Base-by-base conservation (phyloP, 768 basidiomycete genomes). In the Leucosporidium creatinivorum region DNA sequence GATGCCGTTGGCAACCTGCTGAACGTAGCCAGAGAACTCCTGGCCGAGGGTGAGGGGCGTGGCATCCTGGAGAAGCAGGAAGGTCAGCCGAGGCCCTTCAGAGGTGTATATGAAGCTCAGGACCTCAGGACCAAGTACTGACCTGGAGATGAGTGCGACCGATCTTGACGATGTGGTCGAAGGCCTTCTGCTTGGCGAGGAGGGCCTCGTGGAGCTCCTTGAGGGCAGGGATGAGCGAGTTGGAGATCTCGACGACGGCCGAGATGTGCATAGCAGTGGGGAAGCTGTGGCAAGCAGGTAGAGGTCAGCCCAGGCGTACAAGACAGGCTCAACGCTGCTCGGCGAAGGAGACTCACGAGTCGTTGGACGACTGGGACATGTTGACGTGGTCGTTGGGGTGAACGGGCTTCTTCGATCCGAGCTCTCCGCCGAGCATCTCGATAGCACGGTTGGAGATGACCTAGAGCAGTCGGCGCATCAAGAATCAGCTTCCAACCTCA, bases 351-450 rank as follows among this genome's bases (percentile, higher is more conserved):
- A 82, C 88, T 75, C 78, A 92, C 91, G 93, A 93, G 80, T 99
- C 96, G 76, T 99, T 99, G 76, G 91, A 93, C 72, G 91, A 94
- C 79, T 98, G 94, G 78, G 91, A 92, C 89, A 89, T 94, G 82
- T 99, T 99, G 75, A 97, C 93, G 80, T 99, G 96, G 77, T 99
- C 96, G 79, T 99, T 99, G 48, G 96, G 96, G 78, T 99, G 96
- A 2, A 99, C 93, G 13, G 96, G 96, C 75, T 83, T 91, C 83
- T 98, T 99, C 56, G 89, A 91, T 44, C 96, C 96, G 65, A 97
- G 82, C 80, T 93, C 84, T 23, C 96, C 96, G 10, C 96, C 96
- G 68, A 98, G 86, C 69, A 96, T 81, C 81, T 99, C 92, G 76
- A 98, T 99, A 44, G 96, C 96, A 67, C 94, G 87, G 79, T 99